phyloP scores from a whole-genome alignment of 208 protist species.

The Acanthamoeba lenticulata region DNA sequence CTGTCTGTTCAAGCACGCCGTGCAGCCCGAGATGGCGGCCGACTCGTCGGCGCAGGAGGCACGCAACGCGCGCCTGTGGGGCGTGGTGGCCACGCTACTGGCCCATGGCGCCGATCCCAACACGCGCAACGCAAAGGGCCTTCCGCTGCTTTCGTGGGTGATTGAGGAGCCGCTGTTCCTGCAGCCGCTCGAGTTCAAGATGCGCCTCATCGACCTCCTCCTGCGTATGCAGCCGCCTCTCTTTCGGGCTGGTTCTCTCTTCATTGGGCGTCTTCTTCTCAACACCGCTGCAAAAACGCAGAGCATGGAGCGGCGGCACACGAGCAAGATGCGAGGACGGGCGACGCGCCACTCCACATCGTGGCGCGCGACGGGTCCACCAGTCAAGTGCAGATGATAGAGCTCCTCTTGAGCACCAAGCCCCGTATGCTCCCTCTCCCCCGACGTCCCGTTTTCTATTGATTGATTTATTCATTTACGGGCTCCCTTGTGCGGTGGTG shows the following conservation, averaged over 20 bases:
- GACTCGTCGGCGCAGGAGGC: neutral
- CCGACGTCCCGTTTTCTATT: no score
- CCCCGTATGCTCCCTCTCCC: no score
- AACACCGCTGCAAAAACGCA: neutral
- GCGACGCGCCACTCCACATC: neutral
- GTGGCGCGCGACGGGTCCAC: neutral
- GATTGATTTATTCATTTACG: neutral
- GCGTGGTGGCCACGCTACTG: neutral
- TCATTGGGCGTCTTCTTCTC: neutral
- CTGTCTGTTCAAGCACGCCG: neutral
- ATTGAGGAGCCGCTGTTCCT: neutral
- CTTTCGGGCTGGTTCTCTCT: neutral
- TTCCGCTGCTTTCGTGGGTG: neutral
- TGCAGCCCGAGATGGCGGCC: neutral
- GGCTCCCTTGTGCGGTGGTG: no score
- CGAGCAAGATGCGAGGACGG: neutral
- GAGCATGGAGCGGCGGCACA: neutral
- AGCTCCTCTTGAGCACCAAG: neutral
- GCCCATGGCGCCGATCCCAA: neutral
- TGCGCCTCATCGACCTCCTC: neutral
- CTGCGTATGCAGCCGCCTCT: neutral
- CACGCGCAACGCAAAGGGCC: neutral
- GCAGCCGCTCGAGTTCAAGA: neutral
- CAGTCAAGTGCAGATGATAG: neutral
- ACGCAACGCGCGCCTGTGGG: neutral